These are phyloP conservation scores for Ceratocystis variospora DNA, from an alignment of 2,329 filamentous ascomycete genomes.

Conservation along the genomic window DNA sequence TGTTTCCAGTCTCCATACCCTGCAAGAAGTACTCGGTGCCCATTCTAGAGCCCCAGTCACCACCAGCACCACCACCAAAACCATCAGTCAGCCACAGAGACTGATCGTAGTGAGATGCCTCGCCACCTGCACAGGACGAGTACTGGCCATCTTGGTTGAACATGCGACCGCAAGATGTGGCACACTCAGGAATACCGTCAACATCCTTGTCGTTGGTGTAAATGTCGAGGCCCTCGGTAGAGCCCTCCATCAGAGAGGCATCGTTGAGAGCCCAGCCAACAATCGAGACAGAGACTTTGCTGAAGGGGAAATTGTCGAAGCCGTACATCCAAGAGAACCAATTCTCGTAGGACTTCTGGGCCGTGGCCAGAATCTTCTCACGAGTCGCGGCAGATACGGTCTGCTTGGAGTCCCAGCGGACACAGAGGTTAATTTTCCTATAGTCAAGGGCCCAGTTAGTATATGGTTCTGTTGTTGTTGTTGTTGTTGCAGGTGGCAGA, in stretches of 20 bases:
- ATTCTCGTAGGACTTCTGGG: constrained; percentile 28
- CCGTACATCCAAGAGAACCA: constrained; percentile 33
- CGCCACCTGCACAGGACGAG: constrained; percentile 28
- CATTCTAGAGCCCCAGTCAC: constrained; percentile 35
- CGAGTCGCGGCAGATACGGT: constrained; percentile 29
- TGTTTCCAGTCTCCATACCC: constrained; percentile 26
- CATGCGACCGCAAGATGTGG: constrained; percentile 31
- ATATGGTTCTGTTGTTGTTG: neutral
- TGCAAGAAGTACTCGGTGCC: constrained; percentile 33
- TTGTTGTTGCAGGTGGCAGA: too few species aligned
- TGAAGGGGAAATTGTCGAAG: constrained; percentile 33
- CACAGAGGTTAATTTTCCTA: constrained; percentile 28
- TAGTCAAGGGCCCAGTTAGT: constrained; percentile 1
- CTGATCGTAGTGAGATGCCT: constrained; percentile 31
- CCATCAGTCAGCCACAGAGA: constrained; percentile 36
- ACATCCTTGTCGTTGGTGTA: constrained; percentile 30
- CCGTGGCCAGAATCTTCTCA: constrained; percentile 26
- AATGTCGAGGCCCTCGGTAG: constrained; percentile 28
- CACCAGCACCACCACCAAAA: constrained; percentile 32
- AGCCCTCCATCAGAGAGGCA: constrained; percentile 28
- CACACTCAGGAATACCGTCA: constrained; percentile 32
- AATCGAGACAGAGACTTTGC: constrained; percentile 29
- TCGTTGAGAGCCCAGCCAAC: constrained; percentile 33
- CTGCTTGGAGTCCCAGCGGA: constrained; percentile 32
- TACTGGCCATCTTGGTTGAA: constrained; percentile 34